Evolutionary conservation across 2,329 filamentous ascomycete genomes (phyloP).

Genomic region (Calonectria leucothoes): DNA sequence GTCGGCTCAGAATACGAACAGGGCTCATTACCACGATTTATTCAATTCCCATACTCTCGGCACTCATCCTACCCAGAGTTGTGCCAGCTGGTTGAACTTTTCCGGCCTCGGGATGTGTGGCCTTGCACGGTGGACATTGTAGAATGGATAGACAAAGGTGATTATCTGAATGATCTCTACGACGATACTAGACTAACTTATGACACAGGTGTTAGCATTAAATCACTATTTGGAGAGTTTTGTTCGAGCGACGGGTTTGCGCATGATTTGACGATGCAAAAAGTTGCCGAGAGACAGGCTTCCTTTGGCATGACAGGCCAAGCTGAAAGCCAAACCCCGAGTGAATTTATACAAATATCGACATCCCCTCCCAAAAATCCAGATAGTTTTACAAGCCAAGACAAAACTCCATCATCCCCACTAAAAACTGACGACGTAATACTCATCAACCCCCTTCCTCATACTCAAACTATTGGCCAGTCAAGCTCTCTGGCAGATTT

Average conservation of each 20-base stretch:
- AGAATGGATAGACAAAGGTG: conserved; percentile 69
- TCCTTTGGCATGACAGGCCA: neutral
- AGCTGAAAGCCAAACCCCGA: conserved; percentile 30
- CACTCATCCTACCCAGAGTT: conserved; percentile 90
- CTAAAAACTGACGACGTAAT: neutral
- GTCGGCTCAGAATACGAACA: neutral
- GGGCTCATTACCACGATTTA: conserved; percentile 51
- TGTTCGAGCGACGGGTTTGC: conserved; percentile 72
- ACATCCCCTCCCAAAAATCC: neutral
- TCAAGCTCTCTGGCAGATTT: neutral
- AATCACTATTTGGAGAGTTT: conserved; percentile 75
- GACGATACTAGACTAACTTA: neutral
- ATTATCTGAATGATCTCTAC: neutral
- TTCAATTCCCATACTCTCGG: conserved; percentile 84
- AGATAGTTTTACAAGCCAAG: neutral
- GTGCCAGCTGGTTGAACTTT: conserved; percentile 73
- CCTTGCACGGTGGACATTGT: conserved; percentile 80
- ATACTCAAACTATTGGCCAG: conserved; percentile 12
- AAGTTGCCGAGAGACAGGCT: conserved; percentile 8
- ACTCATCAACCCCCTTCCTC: conserved; percentile 9
- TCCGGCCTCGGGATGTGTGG: conserved; percentile 81
- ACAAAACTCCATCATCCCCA: neutral
- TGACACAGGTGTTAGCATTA: conserved; percentile 66
- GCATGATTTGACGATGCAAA: conserved; percentile 73
- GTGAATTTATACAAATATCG: conserved; percentile 10